Conservation (phyloP, 2,329 filamentous ascomycete genomes). For the Aureobasidium sp. region DNA sequence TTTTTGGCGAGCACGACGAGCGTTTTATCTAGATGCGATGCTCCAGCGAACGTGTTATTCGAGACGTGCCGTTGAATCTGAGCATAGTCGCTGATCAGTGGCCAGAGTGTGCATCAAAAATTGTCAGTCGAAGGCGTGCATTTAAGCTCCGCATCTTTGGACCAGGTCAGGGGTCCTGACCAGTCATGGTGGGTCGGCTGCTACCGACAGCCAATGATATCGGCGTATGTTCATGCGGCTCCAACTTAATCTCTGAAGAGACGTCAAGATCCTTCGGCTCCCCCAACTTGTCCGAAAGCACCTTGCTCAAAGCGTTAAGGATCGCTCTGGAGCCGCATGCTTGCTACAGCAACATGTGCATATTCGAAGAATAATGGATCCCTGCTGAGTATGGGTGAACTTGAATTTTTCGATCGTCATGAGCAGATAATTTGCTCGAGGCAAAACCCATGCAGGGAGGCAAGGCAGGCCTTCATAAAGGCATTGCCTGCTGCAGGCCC, state of each 20-base stretch:
- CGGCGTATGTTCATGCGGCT: no score
- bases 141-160: no score
- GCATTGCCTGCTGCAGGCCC: neutral
- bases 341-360: slow-evolving; percentile 5
- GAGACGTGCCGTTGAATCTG: neutral
- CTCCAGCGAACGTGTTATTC: neutral
- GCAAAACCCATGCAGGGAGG: neutral
- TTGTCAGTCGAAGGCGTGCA: no score
- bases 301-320: neutral
- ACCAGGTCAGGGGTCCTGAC: no score
- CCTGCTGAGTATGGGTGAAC: neutral
- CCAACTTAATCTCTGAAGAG: neutral
- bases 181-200: no score
- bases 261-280: neutral
- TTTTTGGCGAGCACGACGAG: neutral
- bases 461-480: neutral
- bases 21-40: neutral
- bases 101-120: no score
- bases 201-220: no score
- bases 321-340: slow-evolving; percentile 5
- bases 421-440: neutral
- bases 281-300: neutral
- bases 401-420: neutral
- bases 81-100: neutral
- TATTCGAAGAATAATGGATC: neutral